Conservation (phyloP, 257 asterid genomes). For the Vinca minor region DNA sequence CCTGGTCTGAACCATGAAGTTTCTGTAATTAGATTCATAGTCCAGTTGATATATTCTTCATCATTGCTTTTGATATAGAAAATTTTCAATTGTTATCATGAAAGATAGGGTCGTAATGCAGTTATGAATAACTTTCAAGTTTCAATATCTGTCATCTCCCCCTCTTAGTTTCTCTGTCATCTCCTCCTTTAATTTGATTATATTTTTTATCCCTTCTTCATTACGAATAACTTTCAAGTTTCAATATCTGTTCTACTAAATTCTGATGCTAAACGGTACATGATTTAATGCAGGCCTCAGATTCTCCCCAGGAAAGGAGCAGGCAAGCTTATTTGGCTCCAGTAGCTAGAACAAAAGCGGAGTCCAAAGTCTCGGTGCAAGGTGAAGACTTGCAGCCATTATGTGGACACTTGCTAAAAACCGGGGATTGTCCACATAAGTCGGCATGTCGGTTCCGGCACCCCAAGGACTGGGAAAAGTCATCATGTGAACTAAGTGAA, state of each 20-base stretch:
- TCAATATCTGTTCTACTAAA: not conserved
- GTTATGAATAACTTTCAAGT: not conserved
- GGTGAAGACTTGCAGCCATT: constrained; percentile 37
- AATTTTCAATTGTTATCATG: not conserved
- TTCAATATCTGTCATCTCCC: no score
- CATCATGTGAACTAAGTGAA: constrained; percentile 25
- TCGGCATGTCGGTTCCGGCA: constrained; percentile 38
- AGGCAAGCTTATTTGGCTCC: constrained; percentile 12
- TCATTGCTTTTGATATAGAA: not conserved
- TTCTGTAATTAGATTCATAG: not conserved
- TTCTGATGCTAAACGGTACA: constrained; percentile 4
- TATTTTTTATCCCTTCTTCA: not conserved
- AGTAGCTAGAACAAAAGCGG: constrained; percentile 8
- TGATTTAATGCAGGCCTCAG: constrained; percentile 18
- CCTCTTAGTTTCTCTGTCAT: not conserved
- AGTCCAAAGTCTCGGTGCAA: not conserved
- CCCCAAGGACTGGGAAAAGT: constrained; percentile 28
- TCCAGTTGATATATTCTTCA: not conserved
- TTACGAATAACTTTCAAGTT: not conserved
- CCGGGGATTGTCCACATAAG: constrained; percentile 41
- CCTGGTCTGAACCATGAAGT: not conserved
- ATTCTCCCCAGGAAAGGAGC: constrained; percentile 10
- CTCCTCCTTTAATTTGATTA: not conserved
- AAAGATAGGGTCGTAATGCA: not conserved
- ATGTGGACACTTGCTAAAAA: constrained; percentile 33